phyloP scores from a whole-genome alignment of 2,329 filamentous ascomycete genomes.

The Trichoderma brevicompactum region DNA sequence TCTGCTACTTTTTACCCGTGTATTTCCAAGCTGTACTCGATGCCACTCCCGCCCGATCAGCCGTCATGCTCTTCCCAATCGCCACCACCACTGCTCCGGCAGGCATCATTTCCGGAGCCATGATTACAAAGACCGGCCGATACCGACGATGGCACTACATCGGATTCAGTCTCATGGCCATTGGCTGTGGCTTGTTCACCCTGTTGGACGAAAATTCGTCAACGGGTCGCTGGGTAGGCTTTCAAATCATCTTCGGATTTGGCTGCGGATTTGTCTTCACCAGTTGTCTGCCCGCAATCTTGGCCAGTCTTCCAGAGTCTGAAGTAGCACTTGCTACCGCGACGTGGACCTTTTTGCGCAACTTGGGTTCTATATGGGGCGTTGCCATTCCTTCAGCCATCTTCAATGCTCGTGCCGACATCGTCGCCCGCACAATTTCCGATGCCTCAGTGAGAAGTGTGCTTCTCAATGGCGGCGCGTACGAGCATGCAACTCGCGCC shows the following conservation, averaged over 20 bases:
- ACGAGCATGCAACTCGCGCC: neutral
- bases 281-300: neutral
- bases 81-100: neutral
- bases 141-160: neutral
- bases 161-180: neutral
- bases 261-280: conserved; percentile 2
- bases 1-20: neutral
- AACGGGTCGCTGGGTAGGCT: neutral
- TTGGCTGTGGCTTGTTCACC: conserved; percentile 2
- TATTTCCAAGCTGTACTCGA: conserved; percentile 13
- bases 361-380: conserved; percentile 8
- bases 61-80: conserved; percentile 1
- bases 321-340: neutral
- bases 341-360: neutral
- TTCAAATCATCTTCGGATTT: conserved; percentile 1
- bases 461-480: neutral
- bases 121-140: conserved; percentile 6
- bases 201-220: neutral
- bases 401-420: conserved; percentile 5
- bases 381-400: conserved; percentile 4
- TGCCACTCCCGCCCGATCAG: neutral
- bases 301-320: conserved; percentile 3
- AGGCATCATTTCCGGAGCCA: neutral
- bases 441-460: neutral
- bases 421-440: neutral